Evolutionary conservation across 2,329 filamentous ascomycete species (phyloP).

Genomic region (Pseudocercospora ulei): DNA sequence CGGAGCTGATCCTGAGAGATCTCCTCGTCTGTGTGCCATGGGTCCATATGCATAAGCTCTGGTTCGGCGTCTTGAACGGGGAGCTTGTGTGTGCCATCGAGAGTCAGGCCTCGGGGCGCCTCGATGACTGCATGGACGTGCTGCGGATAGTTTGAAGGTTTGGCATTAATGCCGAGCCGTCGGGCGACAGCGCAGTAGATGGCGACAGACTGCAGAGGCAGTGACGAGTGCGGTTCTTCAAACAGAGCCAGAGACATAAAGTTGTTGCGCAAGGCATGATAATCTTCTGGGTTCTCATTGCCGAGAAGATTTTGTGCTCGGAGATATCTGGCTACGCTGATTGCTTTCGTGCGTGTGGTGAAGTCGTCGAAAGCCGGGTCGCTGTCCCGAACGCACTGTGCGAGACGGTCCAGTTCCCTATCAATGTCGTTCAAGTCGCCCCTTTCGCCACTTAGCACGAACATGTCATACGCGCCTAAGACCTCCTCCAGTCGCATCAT

Average conservation of each 20-base stretch:
- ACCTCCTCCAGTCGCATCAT: slow-evolving; percentile 59
- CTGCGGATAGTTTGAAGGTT: slow-evolving; percentile 70
- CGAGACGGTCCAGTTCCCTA: slow-evolving; percentile 55
- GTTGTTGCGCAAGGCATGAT: slow-evolving; percentile 74
- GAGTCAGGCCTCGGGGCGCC: slow-evolving; percentile 42
- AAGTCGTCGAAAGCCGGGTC: slow-evolving; percentile 48
- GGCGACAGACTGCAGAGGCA: slow-evolving; percentile 75
- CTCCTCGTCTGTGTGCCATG: slow-evolving; percentile 62
- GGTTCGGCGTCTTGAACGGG: slow-evolving; percentile 24
- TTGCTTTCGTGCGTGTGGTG: slow-evolving; percentile 57
- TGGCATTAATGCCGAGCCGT: slow-evolving; percentile 63
- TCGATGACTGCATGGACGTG: slow-evolving; percentile 74
- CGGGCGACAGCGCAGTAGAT: slow-evolving; percentile 76
- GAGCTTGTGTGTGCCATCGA: slow-evolving; percentile 34
- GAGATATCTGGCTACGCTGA: slow-evolving; percentile 60
- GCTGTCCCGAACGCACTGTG: slow-evolving; percentile 46
- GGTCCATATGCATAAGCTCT: slow-evolving; percentile 62
- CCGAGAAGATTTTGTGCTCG: slow-evolving; percentile 59
- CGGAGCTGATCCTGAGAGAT: slow-evolving; percentile 52
- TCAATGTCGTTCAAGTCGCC: slow-evolving; percentile 61
- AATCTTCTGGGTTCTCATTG: slow-evolving; percentile 51
- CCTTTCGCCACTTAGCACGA: slow-evolving; percentile 62
- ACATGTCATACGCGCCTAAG: slow-evolving; percentile 78
- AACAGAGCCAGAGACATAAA: slow-evolving; percentile 74
- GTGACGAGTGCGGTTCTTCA: slow-evolving; percentile 61